Percentiles rank a stretch among this genome's conserved stretches.
Evolutionary conservation across 2,329 filamentous ascomycete species (phyloP).

Genomic region (Harringtonia aguacate): DNA sequence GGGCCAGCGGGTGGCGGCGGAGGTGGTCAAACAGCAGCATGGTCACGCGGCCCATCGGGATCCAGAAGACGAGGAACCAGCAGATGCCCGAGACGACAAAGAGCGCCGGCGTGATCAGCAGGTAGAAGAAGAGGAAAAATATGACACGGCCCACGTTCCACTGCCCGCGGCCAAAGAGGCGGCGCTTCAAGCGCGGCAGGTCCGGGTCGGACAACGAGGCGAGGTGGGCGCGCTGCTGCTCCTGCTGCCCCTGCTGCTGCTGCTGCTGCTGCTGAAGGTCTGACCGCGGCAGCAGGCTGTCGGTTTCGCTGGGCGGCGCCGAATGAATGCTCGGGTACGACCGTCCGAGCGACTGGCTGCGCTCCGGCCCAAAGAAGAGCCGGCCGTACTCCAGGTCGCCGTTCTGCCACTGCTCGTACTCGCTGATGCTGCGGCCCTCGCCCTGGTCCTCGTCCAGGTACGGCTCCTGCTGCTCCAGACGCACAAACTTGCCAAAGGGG

Average conservation of each 20-base stretch:
- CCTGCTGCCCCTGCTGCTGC: too few species aligned
- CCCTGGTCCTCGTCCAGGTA: constrained; percentile 92
- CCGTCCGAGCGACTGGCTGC: constrained; percentile 70
- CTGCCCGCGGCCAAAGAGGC: constrained; percentile 87
- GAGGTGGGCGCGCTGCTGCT: too few species aligned
- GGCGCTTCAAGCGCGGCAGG: constrained; percentile 53
- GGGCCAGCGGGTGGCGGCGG: constrained; percentile 78
- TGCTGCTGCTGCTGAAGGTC: too few species aligned
- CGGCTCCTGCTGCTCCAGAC: constrained; percentile 84
- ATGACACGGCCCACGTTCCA: constrained; percentile 93
- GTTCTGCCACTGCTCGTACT: constrained; percentile 98
- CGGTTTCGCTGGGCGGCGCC: constrained; percentile 65
- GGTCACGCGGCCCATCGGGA: constrained; percentile 96
- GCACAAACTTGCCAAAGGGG: constrained; percentile 93
- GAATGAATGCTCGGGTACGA: constrained; percentile 86
- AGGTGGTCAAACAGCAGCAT: constrained; percentile 84
- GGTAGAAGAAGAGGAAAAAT: constrained; percentile 95
- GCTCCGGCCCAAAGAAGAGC: constrained; percentile 84
- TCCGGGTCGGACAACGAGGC: constrained; percentile 14
- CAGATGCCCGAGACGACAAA: constrained; percentile 80
- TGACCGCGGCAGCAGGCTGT: constrained; percentile 62
- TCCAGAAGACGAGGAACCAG: constrained; percentile 96
- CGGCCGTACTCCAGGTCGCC: constrained; percentile 92
- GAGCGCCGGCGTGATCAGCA: constrained; percentile 75
- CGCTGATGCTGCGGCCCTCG: constrained; percentile 91